Conservation (phyloP, 2,329 filamentous ascomycete genomes). For the Cladosporium sp. region DNA sequence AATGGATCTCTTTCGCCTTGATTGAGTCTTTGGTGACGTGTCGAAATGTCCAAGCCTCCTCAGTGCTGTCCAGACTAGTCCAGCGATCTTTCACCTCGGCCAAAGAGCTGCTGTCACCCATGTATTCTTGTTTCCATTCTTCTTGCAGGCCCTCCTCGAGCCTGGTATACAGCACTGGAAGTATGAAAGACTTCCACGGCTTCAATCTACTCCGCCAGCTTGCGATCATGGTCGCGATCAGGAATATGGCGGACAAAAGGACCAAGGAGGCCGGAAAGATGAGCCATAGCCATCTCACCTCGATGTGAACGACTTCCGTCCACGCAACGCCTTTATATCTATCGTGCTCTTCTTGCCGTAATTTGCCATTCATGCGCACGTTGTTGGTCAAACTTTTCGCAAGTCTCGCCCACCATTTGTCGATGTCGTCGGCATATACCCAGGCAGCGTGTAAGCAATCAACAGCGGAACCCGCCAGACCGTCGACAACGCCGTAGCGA, state of each 20-base stretch:
- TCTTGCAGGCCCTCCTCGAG: slow-evolving; percentile 13
- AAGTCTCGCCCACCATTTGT: slow-evolving; percentile 13
- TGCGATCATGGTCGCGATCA: slow-evolving; percentile 12
- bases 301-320: not conserved
- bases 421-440: slow-evolving; percentile 7
- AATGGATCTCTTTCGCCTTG: not conserved
- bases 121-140: slow-evolving; percentile 9
- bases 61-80: not conserved
- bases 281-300: slow-evolving; percentile 16
- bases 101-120: not conserved
- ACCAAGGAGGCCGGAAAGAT: slow-evolving; percentile 1
- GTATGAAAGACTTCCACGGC: slow-evolving; percentile 12
- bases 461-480: not conserved
- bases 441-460: slow-evolving; percentile 14
- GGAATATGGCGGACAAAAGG: not conserved
- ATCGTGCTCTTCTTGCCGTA: not conserved
- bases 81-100: slow-evolving; percentile 6
- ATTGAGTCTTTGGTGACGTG: not conserved
- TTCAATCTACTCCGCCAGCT: slow-evolving; percentile 1
- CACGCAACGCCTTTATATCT: slow-evolving; percentile 6
- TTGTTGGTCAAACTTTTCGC: slow-evolving; percentile 17
- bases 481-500: not conserved
- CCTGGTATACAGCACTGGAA: slow-evolving; percentile 10
- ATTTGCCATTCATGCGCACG: not conserved
- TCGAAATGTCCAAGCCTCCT: not conserved